Conservation (phyloP, 176 grass and related monocot genomes). For the Ananas comosus region DNA sequence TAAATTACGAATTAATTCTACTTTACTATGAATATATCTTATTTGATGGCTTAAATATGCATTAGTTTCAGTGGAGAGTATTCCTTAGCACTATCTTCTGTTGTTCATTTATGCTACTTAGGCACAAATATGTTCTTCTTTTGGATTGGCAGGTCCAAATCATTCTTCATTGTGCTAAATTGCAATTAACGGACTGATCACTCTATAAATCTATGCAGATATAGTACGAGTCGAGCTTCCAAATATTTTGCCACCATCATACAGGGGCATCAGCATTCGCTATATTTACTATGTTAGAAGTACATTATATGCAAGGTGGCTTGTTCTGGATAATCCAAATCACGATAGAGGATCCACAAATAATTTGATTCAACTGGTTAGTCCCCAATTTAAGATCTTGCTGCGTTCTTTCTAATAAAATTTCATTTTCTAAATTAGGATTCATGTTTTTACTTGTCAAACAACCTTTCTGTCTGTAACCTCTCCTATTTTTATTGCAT, state of each 20-base stretch:
- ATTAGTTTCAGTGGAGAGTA: too few relatives aligned
- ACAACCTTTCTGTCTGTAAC: neutral
- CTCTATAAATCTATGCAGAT: conserved; percentile 35
- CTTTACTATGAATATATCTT: neutral
- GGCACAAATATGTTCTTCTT: too few relatives aligned
- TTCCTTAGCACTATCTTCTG: too few relatives aligned
- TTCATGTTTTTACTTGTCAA: neutral
- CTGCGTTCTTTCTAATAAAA: neutral
- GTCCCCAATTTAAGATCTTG: conserved; percentile 21
- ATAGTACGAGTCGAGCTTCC: conserved; percentile 70
- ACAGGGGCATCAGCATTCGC: conserved; percentile 78
- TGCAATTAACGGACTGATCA: too few relatives aligned
- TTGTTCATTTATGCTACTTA: too few relatives aligned
- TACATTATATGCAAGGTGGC: conserved; percentile 49
- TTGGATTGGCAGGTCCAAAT: too few relatives aligned
- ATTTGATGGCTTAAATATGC: neutral
- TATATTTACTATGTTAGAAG: conserved; percentile 93
- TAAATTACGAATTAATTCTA: neutral
- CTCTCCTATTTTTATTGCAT: too few relatives aligned
- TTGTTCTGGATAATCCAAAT: conserved; percentile 41
- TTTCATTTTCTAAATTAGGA: conserved; percentile 16
- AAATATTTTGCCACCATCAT: conserved; percentile 80
- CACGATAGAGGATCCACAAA: conserved; percentile 37
- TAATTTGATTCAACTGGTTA: conserved; percentile 61
- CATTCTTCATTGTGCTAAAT: too few relatives aligned